phyloP scores from a whole-genome alignment of 768 basidiomycete genomes.

The Arthromyces matolae region DNA sequence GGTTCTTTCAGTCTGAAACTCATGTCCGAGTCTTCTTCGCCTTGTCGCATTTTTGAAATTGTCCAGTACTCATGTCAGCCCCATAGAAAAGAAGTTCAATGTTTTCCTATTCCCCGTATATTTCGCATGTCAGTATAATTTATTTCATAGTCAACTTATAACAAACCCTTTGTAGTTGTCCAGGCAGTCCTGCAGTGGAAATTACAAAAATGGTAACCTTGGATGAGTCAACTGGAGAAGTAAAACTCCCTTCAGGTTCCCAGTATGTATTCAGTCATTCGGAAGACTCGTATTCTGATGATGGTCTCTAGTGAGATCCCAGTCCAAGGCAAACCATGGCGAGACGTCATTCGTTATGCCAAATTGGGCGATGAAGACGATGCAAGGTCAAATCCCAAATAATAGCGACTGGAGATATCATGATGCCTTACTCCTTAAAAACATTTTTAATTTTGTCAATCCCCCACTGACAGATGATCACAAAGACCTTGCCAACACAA shows the following conservation, averaged over 20 bases:
- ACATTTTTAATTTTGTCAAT: too few species aligned
- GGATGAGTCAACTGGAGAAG: conserved; percentile 43
- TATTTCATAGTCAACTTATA: not conserved
- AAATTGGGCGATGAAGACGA: not conserved
- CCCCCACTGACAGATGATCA: too few species aligned
- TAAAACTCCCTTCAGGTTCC: conserved; percentile 43
- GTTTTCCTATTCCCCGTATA: conserved; percentile 72
- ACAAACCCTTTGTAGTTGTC: conserved; percentile 53
- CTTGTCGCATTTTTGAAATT: conserved; percentile 66
- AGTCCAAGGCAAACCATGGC: conserved; percentile 22
- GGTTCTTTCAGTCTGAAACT: not conserved
- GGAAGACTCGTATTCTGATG: not conserved
- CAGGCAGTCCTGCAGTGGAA: conserved; percentile 62
- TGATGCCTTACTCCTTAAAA: too few species aligned
- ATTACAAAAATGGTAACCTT: conserved; percentile 56
- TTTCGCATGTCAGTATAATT: conserved; percentile 57
- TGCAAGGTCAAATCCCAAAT: not conserved
- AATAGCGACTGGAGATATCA: not conserved
- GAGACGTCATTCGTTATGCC: conserved; percentile 14
- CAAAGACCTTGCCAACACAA: too few species aligned
- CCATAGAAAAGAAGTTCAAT: conserved; percentile 41
- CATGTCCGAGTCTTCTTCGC: not conserved
- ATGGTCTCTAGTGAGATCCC: conserved; percentile 24
- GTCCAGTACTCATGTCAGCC: conserved; percentile 64
- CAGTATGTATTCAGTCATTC: conserved; percentile 30